These are phyloP conservation scores for Pythium brassicae DNA, from an alignment of 352 stramenopile genomes.

Conservation along the genomic window DNA sequence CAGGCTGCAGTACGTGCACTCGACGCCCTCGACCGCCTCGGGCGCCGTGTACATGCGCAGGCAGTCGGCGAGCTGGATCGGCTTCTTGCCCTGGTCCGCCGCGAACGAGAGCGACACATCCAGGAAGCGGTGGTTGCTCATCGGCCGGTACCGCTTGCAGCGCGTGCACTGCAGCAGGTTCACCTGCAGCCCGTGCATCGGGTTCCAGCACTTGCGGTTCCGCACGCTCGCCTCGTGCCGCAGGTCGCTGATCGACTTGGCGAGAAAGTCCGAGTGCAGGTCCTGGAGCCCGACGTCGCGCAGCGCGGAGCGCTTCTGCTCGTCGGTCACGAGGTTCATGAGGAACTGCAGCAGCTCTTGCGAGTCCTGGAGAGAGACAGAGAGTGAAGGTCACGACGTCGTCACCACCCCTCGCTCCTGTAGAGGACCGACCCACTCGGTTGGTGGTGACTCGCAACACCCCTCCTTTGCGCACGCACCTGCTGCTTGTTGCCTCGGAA, in stretches of 20 bases:
- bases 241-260: conserved; percentile 65
- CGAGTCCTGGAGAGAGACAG: too few relatives aligned
- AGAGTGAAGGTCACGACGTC: too few relatives aligned
- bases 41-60: conserved; percentile 60
- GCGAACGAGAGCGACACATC: conserved; percentile 75
- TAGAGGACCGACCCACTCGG: too few relatives aligned
- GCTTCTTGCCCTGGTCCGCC: conserved; percentile 25
- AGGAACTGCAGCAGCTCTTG: conserved; percentile 85
- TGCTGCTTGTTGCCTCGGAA: conserved; percentile 83
- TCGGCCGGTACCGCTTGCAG: conserved; percentile 60
- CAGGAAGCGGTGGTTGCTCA: conserved; percentile 75
- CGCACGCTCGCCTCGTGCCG: conserved; percentile 50
- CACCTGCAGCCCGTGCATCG: conserved; percentile 72
- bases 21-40: conserved; percentile 69
- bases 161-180: conserved; percentile 70
- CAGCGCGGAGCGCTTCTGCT: conserved; percentile 46
- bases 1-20: conserved; percentile 73
- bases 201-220: conserved; percentile 69
- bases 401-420: too few relatives aligned
- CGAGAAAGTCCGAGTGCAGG: conserved; percentile 21
- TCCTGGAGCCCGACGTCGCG: conserved; percentile 55
- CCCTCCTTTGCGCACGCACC: too few relatives aligned
- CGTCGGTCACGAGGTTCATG: conserved; percentile 73
- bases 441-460: too few relatives aligned
- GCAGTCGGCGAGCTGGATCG: conserved; percentile 45